These are phyloP conservation scores for Mollisia scopiformis DNA, from an alignment of 2,329 filamentous ascomycete species.

Conservation along the genomic window DNA sequence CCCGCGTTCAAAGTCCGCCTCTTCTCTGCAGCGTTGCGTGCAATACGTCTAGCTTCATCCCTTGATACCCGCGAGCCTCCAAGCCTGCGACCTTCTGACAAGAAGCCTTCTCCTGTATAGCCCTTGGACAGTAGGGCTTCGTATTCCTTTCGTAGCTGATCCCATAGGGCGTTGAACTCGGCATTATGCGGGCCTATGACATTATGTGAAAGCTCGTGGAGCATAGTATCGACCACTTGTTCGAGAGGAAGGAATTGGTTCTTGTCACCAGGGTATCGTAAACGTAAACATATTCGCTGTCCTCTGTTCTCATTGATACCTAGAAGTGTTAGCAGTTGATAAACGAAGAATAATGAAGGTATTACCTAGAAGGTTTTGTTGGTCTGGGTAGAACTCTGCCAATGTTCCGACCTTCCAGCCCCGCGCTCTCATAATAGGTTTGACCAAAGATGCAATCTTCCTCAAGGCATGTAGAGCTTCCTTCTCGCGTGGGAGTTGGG, in stretches of 20 bases:
- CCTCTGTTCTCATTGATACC: constrained; percentile 79
- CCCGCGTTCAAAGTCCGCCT: constrained; percentile 59
- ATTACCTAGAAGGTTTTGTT: constrained; percentile 72
- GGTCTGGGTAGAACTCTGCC: constrained; percentile 81
- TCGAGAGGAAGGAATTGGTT: constrained; percentile 81
- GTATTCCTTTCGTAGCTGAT: constrained; percentile 86
- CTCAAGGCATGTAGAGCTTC: constrained; percentile 65
- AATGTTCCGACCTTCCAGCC: constrained; percentile 79
- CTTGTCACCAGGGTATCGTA: constrained; percentile 76
- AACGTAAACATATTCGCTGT: constrained; percentile 77
- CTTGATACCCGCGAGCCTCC: constrained; percentile 69
- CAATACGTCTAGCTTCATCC: constrained; percentile 74
- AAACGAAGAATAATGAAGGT: not conserved
- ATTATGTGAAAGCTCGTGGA: constrained; percentile 93
- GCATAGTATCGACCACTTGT: constrained; percentile 83
- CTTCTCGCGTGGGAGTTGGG: constrained; percentile 48
- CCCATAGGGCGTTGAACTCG: constrained; percentile 84
- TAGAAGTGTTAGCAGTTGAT: not conserved
- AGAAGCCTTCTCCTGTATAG: constrained; percentile 88
- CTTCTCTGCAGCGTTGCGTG: constrained; percentile 75
- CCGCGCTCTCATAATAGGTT: constrained; percentile 90
- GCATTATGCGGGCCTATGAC: constrained; percentile 81
- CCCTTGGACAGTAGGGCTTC: constrained; percentile 76
- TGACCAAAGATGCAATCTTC: constrained; percentile 85
- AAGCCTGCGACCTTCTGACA: constrained; percentile 73